A percentile compares a stretch with the other conserved stretches of the same genome.
Evolutionary conservation across 1,284 basidiomycete species (phyloP).

Genomic region (Spongispora temasekensis): DNA sequence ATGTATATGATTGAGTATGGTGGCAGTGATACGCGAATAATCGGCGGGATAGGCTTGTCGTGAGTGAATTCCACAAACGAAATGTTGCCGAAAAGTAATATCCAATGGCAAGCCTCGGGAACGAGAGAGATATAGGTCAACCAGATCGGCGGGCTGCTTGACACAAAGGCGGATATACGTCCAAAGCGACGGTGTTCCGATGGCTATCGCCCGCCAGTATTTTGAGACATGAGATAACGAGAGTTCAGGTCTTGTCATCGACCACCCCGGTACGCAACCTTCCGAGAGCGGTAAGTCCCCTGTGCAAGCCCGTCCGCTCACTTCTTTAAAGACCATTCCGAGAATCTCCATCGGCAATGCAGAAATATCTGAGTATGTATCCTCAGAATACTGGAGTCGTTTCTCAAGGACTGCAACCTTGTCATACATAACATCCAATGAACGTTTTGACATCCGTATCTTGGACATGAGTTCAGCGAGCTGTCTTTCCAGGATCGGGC

Average conservation of each 20-base stretch:
- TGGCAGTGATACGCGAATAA: conserved; percentile 23
- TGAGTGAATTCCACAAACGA: conserved; percentile 20
- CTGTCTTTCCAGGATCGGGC: conserved; percentile 15
- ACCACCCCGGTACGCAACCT: conserved; percentile 6
- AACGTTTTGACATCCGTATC: conserved; percentile 25
- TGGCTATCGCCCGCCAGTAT: conserved; percentile 29
- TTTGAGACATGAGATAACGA: conserved; percentile 34
- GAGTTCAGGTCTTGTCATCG: conserved; percentile 23
- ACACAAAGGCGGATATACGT: conserved; percentile 27
- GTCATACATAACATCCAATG: conserved; percentile 22
- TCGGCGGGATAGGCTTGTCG: conserved; percentile 19
- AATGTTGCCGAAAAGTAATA: conserved; percentile 27
- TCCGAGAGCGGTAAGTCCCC: too few relatives aligned
- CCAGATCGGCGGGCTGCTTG: conserved; percentile 27
- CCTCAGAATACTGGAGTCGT: conserved; percentile 5
- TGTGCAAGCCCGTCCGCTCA: too few relatives aligned
- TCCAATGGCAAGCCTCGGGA: conserved; percentile 28
- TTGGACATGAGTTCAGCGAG: conserved; percentile 17
- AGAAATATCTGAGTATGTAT: conserved; percentile 10
- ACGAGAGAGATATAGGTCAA: conserved; percentile 30
- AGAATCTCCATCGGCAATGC: conserved; percentile 27
- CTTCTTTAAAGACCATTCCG: conserved; percentile 28
- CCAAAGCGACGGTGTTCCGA: conserved; percentile 28
- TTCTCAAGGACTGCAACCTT: conserved; percentile 15
- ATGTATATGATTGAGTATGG: conserved; percentile 30